These are phyloP conservation scores for Vaccinium corymbosum DNA, from an alignment of 148 eudicot species.

Conservation along the genomic window DNA sequence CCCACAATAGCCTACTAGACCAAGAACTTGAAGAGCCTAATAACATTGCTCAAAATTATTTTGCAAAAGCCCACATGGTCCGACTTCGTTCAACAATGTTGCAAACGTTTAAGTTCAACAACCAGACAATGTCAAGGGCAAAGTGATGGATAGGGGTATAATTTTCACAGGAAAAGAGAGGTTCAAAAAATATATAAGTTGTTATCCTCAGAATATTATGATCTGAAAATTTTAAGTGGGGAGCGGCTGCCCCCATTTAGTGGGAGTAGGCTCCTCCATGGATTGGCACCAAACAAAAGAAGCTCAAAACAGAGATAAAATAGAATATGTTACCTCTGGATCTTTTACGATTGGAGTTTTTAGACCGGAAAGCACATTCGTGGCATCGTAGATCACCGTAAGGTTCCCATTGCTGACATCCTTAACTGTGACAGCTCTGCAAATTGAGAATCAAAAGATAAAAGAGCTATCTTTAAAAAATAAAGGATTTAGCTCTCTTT, in stretches of 20 bases:
- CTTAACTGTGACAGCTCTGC: conserved; percentile 53
- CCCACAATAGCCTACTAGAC: neutral
- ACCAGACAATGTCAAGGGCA: neutral
- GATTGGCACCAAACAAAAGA: neutral
- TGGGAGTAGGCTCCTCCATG: neutral
- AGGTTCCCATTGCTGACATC: conserved; percentile 38
- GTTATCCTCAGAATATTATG: neutral
- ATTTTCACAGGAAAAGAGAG: neutral
- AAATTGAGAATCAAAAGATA: neutral
- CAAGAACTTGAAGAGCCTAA: neutral
- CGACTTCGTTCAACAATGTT: neutral
- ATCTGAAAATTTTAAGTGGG: neutral
- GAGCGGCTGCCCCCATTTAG: too few relatives aligned
- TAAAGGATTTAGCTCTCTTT: neutral
- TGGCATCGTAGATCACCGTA: conserved; percentile 55
- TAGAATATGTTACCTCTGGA: conserved; percentile 42
- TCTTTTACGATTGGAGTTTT: conserved; percentile 49
- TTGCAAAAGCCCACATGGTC: neutral
- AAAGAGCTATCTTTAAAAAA: neutral
- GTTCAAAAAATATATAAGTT: neutral
- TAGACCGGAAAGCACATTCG: conserved; percentile 48
- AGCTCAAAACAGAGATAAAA: neutral
- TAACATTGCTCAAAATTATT: neutral
- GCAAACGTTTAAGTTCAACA: neutral
- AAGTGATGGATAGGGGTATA: neutral